Conservation (phyloP, 2,329 filamentous ascomycete genomes). For the Trichophyton mentagrophytes region DNA sequence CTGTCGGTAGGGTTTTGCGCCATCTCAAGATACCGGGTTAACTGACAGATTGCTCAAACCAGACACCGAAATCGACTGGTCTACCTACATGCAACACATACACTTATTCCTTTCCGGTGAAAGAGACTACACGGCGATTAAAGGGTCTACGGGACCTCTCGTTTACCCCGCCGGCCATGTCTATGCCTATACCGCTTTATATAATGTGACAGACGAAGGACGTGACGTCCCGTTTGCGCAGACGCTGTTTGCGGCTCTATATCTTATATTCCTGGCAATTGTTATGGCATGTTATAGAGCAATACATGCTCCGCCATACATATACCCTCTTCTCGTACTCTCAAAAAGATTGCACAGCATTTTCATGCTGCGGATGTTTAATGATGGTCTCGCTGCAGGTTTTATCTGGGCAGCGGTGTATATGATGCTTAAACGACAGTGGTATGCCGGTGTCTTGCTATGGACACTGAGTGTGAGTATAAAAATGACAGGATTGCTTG, state of each 20-base stretch:
- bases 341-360: conserved; percentile 92
- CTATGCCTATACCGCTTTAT: conserved; percentile 73
- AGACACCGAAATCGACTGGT: conserved; percentile 99
- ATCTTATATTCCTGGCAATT: conserved; percentile 59
- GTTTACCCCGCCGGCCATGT: conserved; percentile 94
- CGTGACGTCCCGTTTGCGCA: conserved; percentile 69
- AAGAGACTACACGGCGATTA: conserved; percentile 73
- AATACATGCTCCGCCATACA: conserved; percentile 55
- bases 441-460: conserved; percentile 57
- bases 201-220: conserved; percentile 64
- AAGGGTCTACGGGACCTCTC: conserved; percentile 78
- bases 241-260: conserved; percentile 65
- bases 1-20: not conserved
- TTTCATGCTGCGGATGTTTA: conserved; percentile 85
- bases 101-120: conserved; percentile 68
- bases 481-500: conserved; percentile 85
- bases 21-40: not conserved
- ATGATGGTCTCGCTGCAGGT: conserved; percentile 79
- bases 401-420: conserved; percentile 75
- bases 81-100: conserved; percentile 91
- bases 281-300: conserved; percentile 67
- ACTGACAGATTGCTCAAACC: conserved; percentile 18
- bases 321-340: conserved; percentile 71
- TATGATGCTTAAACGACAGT: conserved; percentile 59
- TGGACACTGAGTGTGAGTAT: conserved; percentile 75